Percentiles rank a stretch among this genome's conserved stretches.
Evolutionary conservation across 2,329 filamentous ascomycete genomes (phyloP).

Genomic region (Penicillium sp.): DNA sequence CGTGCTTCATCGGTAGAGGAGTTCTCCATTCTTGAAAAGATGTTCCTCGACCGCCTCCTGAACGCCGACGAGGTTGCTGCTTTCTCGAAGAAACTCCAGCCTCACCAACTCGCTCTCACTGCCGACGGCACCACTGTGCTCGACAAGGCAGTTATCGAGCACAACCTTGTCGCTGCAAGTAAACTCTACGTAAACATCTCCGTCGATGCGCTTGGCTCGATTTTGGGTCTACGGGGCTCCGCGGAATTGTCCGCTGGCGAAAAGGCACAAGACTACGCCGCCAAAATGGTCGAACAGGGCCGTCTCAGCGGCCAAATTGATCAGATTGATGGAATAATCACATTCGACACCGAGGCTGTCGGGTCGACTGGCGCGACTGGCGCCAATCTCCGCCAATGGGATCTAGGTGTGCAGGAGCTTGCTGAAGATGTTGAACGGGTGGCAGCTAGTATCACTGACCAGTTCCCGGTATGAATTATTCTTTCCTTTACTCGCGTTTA

Average conservation of each 20-base stretch:
- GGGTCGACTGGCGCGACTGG: conserved; percentile 56
- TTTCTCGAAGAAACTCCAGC: conserved; percentile 73
- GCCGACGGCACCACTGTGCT: conserved; percentile 89
- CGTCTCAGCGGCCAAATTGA: conserved; percentile 84
- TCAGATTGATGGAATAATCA: conserved; percentile 83
- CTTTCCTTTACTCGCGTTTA: background rate
- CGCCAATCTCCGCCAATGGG: conserved; percentile 77
- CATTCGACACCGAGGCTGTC: conserved; percentile 70
- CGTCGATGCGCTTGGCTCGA: conserved; percentile 67
- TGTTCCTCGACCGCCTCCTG: conserved; percentile 86
- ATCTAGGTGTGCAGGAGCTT: conserved; percentile 77
- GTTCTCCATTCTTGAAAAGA: conserved; percentile 89
- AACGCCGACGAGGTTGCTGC: conserved; percentile 75
- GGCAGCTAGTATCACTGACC: conserved; percentile 71
- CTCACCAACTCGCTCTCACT: conserved; percentile 86
- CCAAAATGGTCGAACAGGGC: conserved; percentile 93
- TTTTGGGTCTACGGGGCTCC: conserved; percentile 65
- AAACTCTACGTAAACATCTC: conserved; percentile 72
- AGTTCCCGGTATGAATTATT: conserved; percentile 62
- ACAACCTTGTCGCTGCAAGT: conserved; percentile 86
- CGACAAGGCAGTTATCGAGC: conserved; percentile 88
- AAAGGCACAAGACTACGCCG: conserved; percentile 85
- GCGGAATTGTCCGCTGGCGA: conserved; percentile 52
- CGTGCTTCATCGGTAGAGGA: conserved; percentile 69
- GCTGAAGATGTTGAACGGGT: conserved; percentile 87